These are phyloP conservation scores for Didymella glomerata DNA, from an alignment of 2,329 filamentous ascomycete genomes.

Conservation along the genomic window DNA sequence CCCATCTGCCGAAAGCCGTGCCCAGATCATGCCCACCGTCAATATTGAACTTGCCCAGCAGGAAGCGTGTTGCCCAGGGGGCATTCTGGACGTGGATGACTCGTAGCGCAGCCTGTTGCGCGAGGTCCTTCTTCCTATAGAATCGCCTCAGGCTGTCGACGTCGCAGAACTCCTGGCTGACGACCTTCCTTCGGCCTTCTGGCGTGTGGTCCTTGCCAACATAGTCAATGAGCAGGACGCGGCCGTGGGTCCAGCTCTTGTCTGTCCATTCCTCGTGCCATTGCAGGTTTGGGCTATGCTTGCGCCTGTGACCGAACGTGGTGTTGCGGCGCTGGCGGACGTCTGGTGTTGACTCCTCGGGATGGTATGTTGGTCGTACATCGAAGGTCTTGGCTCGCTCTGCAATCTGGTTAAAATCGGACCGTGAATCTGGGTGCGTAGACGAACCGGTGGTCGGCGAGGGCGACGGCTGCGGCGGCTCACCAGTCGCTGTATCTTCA, in stretches of 20 bases:
- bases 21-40: constrained; percentile 58
- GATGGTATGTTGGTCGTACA: constrained; percentile 22
- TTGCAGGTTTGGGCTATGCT: constrained; percentile 48
- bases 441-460: constrained; percentile 32
- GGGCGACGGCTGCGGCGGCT: constrained; percentile 33
- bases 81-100: constrained; percentile 64
- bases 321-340: constrained; percentile 28
- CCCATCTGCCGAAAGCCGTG: constrained; percentile 61
- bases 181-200: constrained; percentile 54
- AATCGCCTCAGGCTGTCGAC: constrained; percentile 56
- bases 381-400: constrained; percentile 30
- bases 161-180: constrained; percentile 59
- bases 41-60: constrained; percentile 63
- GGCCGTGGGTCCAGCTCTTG: constrained; percentile 52
- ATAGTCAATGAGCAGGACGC: constrained; percentile 63
- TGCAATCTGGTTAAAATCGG: constrained; percentile 5
- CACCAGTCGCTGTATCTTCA: constrained; percentile 44
- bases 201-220: constrained; percentile 51
- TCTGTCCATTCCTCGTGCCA: constrained; percentile 51
- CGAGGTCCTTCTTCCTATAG: constrained; percentile 52
- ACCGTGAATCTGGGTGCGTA: not conserved
- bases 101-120: constrained; percentile 48
- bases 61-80: constrained; percentile 59
- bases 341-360: constrained; percentile 21
- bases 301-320: constrained; percentile 40